Evolutionary conservation across 2,329 filamentous ascomycete species (phyloP), one percentile per base, ranked within the genome.

Genomic region (Pseudogymnoascus sp.): DNA sequence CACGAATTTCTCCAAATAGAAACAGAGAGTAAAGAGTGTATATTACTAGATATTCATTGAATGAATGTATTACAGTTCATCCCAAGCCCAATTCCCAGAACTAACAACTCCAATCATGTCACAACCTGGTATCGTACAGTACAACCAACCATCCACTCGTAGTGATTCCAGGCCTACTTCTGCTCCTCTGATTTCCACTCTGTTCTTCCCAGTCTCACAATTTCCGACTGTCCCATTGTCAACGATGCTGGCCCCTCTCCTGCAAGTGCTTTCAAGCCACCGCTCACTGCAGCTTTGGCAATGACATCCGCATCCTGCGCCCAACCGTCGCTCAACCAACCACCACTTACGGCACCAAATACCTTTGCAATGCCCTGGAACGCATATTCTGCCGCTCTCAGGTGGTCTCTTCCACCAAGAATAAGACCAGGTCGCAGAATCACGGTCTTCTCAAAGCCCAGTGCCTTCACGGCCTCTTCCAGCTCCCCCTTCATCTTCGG

Each of bases 401-500:
- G 78, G 64, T 87, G 80, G 69, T 88, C 82, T 63, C 93, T 81
- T 14, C 83, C 73, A 2, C 93, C 93, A 1, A 92, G 74, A 69
- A 97, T 89, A 66, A 92, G 67, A 0, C 90, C 93, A 0, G 93
- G 93, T 50, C 86, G 75, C 21, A 88, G 59, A 62, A 97, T 88
- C 63, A 96, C 83, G 4, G 87, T 88, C 67, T 89, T 85, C 60
- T 93, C 89, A 72, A 96, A 96, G 4, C 79, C 87, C 3, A 93
- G 76, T 44, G 77, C 83, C 73, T 84, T 84, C 65, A 96, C 82
- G 14, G 85, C 80, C 36, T 96, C 89, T 74, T 97, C 93, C 42
- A 96, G 85, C 69, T 95, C 90, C 23, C 85, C 86, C 80, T 97
- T 97, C 90, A 97, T 95, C 74, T 80, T 80, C 1, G 75, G 25